phyloP scores from a whole-genome alignment of 2,329 filamentous ascomycete genomes.

The Colletotrichum agaves region DNA sequence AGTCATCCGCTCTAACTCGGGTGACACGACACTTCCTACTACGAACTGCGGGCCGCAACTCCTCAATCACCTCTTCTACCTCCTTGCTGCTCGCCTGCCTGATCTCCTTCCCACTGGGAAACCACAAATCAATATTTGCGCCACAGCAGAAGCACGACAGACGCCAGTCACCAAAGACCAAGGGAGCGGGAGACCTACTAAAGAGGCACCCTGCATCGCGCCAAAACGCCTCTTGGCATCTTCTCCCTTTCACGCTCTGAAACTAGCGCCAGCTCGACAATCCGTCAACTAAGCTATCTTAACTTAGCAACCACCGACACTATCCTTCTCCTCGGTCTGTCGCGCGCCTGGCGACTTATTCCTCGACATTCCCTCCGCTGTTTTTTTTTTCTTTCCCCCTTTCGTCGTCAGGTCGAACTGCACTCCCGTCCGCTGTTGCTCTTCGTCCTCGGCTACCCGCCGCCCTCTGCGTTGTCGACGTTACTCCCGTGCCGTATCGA shows the following conservation, averaged over 20 bases:
- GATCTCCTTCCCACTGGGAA: neutral
- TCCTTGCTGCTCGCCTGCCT: neutral
- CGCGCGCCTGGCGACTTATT: neutral
- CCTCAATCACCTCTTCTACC: neutral
- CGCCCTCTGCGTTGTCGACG: slow-evolving; percentile 10
- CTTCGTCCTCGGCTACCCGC: neutral
- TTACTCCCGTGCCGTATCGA: neutral
- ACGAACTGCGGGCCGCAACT: neutral
- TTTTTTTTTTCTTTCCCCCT: neutral
- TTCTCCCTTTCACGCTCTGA: slow-evolving; percentile 13
- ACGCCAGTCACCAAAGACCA: neutral
- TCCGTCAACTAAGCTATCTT: neutral
- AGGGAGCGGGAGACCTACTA: neutral
- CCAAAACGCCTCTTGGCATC: slow-evolving; percentile 8
- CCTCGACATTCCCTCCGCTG: slow-evolving; percentile 3
- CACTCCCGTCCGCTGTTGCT: neutral
- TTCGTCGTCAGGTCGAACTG: neutral
- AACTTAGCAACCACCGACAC: neutral
- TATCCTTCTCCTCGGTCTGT: neutral
- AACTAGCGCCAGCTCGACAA: slow-evolving; percentile 11
- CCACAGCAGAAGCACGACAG: neutral
- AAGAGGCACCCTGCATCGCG: neutral
- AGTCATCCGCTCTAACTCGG: neutral
- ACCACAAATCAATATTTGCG: neutral
- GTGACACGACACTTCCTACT: neutral